Conservation (phyloP, 192 early-diverging fungal species). For the Pilobolus umbonatus region DNA sequence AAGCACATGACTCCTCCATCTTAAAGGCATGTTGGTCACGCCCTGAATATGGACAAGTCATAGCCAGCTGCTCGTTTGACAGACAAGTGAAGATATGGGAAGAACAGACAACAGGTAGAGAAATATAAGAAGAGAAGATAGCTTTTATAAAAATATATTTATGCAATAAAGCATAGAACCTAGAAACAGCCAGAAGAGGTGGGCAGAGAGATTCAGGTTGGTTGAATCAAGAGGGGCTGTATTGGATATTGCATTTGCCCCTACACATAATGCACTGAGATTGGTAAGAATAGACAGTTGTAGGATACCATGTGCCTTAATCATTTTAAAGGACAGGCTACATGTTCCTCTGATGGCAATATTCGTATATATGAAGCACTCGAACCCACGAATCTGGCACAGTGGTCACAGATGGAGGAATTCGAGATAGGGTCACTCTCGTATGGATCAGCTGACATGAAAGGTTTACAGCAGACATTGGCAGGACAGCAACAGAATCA, state of each 20-base stretch:
- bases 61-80: conserved; percentile 92
- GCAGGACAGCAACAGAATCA: background rate
- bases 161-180: conserved; percentile 22
- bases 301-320: conserved; percentile 30
- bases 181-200: conserved; percentile 62
- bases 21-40: conserved; percentile 90
- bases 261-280: conserved; percentile 72
- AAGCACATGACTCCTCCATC: conserved; percentile 84
- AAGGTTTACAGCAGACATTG: background rate
- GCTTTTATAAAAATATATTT: background rate
- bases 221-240: conserved; percentile 68
- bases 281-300: too few relatives aligned
- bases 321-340: conserved; percentile 55
- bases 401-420: conserved; percentile 73
- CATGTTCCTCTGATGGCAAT: conserved; percentile 74
- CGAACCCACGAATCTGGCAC: conserved; percentile 67
- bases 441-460: background rate
- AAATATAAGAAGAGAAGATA: background rate
- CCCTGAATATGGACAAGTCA: conserved; percentile 91
- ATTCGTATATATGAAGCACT: conserved; percentile 85
- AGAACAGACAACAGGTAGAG: conserved; percentile 52
- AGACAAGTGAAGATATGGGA: conserved; percentile 90
- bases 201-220: conserved; percentile 57
- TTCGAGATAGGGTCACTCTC: conserved; percentile 36
- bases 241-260: conserved; percentile 88